Evolutionary conservation across 1,139 yeast genomes (phyloP), one percentile per base, ranked within the genome.

Genomic region (Geotrichum bryndzae): DNA sequence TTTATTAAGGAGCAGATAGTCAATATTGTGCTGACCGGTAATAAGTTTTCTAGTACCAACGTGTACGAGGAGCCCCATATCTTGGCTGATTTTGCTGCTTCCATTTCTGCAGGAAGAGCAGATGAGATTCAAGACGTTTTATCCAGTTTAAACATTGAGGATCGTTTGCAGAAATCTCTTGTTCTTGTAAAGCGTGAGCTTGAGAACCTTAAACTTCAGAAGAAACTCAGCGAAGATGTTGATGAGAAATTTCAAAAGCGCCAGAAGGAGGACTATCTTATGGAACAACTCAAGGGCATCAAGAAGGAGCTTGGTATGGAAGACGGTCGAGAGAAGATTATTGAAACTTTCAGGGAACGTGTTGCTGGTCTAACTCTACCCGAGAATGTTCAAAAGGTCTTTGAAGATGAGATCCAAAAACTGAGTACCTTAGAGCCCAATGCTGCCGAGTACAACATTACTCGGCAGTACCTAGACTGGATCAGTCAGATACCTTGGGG

Each of bases 401-500:
- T 88, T 72, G 88, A 88, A 67, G 92, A 92, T 61, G 99, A 94
- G 74, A 82, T 89, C 66, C 83, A 85, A 61, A 91, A 90, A 73
- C 78, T 94, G 72, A 85, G 61, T 84, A 87, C 65, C 58, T 76
- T 83, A 65, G 90, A 85, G 71, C 83, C 90, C 0, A 80, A 86
- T 29, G 88, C 91, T 76, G 87, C 96, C 53, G 99, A 94, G 74
- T 87, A 86, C 69, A 89, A 91, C 56, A 96, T 91, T 50, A 87
- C 91, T 51, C 88, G 96, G 76, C 86, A 85, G 67, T 94, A 94
- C 71, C 79, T 94, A 64, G 99, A 94, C 70, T 91, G 97, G 96
- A 79, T 94, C 66, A 90, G 97, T 1, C 90, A 91, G 64, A 79
- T 94, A 63, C 99, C 99, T 29, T 94, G 98, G 98, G 97, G 97